Evolutionary conservation across 106 monocot genomes (phyloP).

Genomic region (Dioscorea dumetorum): DNA sequence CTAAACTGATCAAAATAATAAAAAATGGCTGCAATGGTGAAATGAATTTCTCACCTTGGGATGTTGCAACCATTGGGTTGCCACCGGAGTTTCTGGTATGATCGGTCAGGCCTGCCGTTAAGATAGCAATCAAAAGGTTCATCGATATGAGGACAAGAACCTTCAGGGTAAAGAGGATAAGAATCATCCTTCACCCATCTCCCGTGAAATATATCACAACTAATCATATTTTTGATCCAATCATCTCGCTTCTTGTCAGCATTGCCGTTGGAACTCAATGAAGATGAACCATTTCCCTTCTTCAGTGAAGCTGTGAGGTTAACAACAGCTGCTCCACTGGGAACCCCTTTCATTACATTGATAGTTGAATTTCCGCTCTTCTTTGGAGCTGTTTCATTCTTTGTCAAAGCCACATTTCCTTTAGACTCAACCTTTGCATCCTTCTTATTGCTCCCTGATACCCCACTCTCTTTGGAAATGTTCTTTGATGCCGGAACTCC

Average conservation of each 20-base stretch:
- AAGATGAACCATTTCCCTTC: neutral
- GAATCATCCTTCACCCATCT: conserved; percentile 67
- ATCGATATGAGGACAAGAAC: conserved; percentile 78
- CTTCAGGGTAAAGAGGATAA: conserved; percentile 60
- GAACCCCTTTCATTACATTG: conserved; percentile 2
- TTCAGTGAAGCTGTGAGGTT: neutral
- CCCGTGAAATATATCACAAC: conserved; percentile 66
- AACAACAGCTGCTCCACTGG: neutral
- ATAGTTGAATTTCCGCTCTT: neutral
- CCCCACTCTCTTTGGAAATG: neutral
- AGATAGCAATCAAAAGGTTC: conserved; percentile 66
- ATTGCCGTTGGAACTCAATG: neutral
- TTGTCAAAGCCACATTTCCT: neutral
- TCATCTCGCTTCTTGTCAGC: conserved; percentile 3
- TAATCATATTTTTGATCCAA: conserved; percentile 34
- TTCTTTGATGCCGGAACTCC: neutral
- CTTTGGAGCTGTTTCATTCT: neutral
- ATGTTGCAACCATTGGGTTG: conserved; percentile 63
- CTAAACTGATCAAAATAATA: neutral
- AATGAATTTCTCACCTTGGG: conserved; percentile 42
- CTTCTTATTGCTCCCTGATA: neutral
- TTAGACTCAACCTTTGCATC: neutral
- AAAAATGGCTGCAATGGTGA: neutral
- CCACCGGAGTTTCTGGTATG: conserved; percentile 76
- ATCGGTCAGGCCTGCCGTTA: conserved; percentile 56